Evolutionary conservation across 345 rosid genomes (phyloP).

Genomic region (Isatis tinctoria): DNA sequence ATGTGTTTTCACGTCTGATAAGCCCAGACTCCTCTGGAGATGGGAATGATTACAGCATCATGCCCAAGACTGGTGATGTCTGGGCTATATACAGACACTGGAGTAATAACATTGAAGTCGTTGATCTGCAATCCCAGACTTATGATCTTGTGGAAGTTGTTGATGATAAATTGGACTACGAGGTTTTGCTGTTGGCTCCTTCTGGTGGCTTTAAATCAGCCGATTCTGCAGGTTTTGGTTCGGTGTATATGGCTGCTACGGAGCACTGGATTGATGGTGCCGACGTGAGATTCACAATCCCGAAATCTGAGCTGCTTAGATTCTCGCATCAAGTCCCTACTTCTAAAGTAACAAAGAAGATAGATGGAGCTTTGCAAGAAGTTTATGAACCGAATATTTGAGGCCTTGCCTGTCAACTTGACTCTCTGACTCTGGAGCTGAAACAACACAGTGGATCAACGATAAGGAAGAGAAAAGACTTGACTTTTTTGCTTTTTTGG

Average conservation of each 20-base stretch:
- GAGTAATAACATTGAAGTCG: no score
- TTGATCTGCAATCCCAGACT: no score
- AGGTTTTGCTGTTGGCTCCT: not conserved
- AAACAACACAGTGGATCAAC: not conserved
- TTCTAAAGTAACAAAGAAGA: not conserved
- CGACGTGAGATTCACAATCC: not conserved
- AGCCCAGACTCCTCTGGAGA: slow-evolving; percentile 31
- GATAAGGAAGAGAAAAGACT: not conserved
- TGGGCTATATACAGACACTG: slow-evolving; percentile 60
- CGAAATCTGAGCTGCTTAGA: not conserved
- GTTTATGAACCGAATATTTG: slow-evolving; percentile 67
- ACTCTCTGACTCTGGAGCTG: not conserved
- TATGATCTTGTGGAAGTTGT: not conserved
- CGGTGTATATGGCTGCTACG: not conserved
- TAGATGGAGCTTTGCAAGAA: not conserved
- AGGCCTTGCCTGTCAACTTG: not conserved
- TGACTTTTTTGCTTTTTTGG: not conserved
- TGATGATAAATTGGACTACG: not conserved
- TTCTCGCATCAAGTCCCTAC: not conserved
- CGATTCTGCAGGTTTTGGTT: not conserved
- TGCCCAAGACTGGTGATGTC: slow-evolving; percentile 59
- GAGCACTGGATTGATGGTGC: not conserved
- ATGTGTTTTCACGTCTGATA: slow-evolving; percentile 47
- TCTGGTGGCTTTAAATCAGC: not conserved
- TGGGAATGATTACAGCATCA: slow-evolving; percentile 39